phyloP scores from a whole-genome alignment of 2,329 filamentous ascomycete species.

The Trichoderma lentiforme region DNA sequence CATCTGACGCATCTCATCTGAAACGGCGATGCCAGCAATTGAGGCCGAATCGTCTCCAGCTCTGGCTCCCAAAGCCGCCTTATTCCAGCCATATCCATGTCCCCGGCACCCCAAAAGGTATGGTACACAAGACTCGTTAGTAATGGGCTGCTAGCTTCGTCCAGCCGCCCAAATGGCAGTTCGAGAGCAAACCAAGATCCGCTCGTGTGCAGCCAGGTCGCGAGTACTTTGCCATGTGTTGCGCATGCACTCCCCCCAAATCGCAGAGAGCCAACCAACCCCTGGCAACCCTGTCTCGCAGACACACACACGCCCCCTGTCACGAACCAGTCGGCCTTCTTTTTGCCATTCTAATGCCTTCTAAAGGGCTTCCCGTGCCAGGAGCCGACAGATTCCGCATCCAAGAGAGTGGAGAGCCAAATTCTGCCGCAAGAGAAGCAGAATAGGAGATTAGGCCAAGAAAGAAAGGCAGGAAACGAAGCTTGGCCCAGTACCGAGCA shows the following conservation, averaged over 20 bases:
- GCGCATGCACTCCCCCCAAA: constrained; percentile 17
- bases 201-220: constrained; percentile 19
- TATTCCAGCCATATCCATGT: background rate
- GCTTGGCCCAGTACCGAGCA: background rate
- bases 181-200: background rate
- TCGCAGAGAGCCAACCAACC: background rate
- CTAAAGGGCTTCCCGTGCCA: constrained; percentile 4
- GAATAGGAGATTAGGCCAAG: background rate
- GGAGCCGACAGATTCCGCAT: background rate
- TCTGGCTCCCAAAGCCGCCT: background rate
- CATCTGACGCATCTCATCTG: constrained; percentile 14
- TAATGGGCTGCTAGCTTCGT: background rate
- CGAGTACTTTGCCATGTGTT: constrained; percentile 30
- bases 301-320: background rate
- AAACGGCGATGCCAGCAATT: constrained; percentile 5
- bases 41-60: background rate
- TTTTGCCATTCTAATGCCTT: background rate
- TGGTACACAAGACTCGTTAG: background rate
- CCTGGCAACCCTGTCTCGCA: background rate
- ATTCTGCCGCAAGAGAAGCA: background rate
- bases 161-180: background rate
- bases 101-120: background rate
- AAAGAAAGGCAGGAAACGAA: background rate
- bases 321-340: background rate
- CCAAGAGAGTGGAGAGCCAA: background rate